These are phyloP conservation scores for Lentinula lateritia DNA, from an alignment of 768 basidiomycete species.

Conservation along the genomic window DNA sequence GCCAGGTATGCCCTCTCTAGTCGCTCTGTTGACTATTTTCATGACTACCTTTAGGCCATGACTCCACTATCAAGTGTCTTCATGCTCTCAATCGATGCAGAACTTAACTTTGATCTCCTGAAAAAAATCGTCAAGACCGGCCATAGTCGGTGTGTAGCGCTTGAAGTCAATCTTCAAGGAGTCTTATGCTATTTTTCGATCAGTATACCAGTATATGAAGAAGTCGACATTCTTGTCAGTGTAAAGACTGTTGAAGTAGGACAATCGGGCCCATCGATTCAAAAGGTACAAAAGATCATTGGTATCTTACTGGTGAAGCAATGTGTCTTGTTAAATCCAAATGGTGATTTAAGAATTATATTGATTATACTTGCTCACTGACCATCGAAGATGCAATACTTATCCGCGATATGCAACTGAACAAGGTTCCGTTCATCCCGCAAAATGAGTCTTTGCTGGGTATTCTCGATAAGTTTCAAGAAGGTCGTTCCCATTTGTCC, in stretches of 20 bases:
- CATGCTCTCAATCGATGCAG: slow-evolving; percentile 83
- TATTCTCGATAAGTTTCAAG: too few species aligned
- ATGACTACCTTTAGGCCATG: slow-evolving; percentile 50
- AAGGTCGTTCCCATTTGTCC: too few species aligned
- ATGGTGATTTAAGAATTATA: slow-evolving; percentile 36
- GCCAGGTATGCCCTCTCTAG: background rate
- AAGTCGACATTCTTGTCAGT: slow-evolving; percentile 58
- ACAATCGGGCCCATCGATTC: slow-evolving; percentile 29
- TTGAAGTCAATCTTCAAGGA: background rate
- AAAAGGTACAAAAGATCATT: slow-evolving; percentile 68
- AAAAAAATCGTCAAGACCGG: slow-evolving; percentile 73
- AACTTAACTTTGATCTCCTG: slow-evolving; percentile 75
- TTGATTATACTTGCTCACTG: background rate
- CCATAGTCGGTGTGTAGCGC: slow-evolving; percentile 49
- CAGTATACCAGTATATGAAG: slow-evolving; percentile 70
- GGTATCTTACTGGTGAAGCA: slow-evolving; percentile 87
- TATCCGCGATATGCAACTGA: slow-evolving; percentile 80
- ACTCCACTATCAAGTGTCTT: slow-evolving; percentile 75
- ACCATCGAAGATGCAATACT: slow-evolving; percentile 62
- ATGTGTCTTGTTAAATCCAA: slow-evolving; percentile 83
- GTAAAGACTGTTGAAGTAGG: slow-evolving; percentile 7
- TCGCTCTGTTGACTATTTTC: background rate
- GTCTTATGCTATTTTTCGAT: background rate
- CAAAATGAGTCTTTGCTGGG: too few species aligned
- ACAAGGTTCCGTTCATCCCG: too few species aligned